Percentiles rank a stretch among this genome's conserved stretches.
phyloP scores from a whole-genome alignment of 2,329 filamentous ascomycete genomes.

The Cercospora nicotianae region DNA sequence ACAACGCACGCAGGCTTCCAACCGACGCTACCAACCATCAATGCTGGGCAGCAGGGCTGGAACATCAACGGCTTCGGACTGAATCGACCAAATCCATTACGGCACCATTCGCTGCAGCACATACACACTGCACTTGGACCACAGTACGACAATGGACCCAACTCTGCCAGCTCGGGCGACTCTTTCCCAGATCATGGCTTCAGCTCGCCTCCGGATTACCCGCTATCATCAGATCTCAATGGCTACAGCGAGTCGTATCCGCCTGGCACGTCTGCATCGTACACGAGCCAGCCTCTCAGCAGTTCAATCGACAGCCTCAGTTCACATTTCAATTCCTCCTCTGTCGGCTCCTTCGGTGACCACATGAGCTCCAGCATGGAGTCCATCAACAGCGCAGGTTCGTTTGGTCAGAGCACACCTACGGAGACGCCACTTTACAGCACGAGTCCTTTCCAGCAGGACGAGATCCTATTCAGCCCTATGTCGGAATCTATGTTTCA shows the following conservation, averaged over 20 bases:
- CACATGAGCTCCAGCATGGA: constrained; percentile 48
- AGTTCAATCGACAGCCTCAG: constrained; percentile 24
- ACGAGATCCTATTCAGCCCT: constrained; percentile 39
- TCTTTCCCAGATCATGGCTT: constrained; percentile 52
- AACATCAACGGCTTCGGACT: constrained; percentile 42
- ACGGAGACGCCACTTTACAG: constrained; percentile 13
- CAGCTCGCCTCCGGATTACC: constrained; percentile 49
- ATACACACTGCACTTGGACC: constrained; percentile 45
- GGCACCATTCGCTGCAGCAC: constrained; percentile 45
- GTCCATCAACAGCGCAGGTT: constrained; percentile 44
- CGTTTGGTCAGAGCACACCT: constrained; percentile 13
- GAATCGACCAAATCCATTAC: constrained; percentile 36
- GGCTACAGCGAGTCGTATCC: constrained; percentile 43
- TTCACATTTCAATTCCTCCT: constrained; percentile 18
- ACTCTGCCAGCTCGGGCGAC: constrained; percentile 48
- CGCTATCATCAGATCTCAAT: constrained; percentile 48
- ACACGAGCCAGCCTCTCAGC: constrained; percentile 23
- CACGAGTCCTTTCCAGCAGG: constrained; percentile 16
- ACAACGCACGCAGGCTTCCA: constrained; percentile 17
- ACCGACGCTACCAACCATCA: constrained; percentile 22
- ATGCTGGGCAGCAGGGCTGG: constrained; percentile 35
- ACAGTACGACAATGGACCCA: constrained; percentile 47
- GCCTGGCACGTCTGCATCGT: constrained; percentile 32
- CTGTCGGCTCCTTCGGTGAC: constrained; percentile 41
- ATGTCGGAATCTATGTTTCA: constrained; percentile 26